Percentiles rank a stretch among this genome's conserved stretches.
Conservation (phyloP, 2,329 filamentous ascomycete species). For the Pseudogymnoascus sp. region DNA sequence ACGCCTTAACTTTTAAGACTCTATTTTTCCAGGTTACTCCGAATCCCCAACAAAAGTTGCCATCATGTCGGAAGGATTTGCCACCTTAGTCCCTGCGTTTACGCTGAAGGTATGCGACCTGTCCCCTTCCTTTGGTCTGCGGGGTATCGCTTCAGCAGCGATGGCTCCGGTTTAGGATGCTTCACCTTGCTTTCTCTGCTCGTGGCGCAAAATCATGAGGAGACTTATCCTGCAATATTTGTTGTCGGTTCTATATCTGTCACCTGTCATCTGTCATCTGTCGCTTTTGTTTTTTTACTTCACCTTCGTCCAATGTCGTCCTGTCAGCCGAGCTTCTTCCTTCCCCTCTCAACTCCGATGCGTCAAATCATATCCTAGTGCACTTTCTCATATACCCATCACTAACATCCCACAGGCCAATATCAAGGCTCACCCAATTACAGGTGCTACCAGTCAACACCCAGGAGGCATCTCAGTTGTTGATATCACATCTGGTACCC, state of each 20-base stretch:
- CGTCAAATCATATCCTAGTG: neutral
- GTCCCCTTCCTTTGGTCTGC: slow-evolving; percentile 21
- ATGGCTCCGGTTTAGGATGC: neutral
- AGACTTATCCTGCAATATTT: neutral
- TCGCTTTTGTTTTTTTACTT: neutral
- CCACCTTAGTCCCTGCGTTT: slow-evolving; percentile 2
- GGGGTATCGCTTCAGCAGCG: neutral
- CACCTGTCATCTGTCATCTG: neutral
- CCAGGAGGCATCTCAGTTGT: slow-evolving; percentile 14
- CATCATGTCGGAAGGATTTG: slow-evolving; percentile 7
- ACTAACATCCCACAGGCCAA: neutral
- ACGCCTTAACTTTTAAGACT: neutral
- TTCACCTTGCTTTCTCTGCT: neutral
- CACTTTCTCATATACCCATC: neutral
- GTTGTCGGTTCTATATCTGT: neutral
- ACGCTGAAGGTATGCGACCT: neutral
- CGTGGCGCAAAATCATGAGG: neutral
- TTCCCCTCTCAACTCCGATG: neutral
- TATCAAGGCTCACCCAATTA: neutral
- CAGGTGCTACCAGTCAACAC: neutral
- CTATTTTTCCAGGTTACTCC: neutral
- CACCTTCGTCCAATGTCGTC: neutral
- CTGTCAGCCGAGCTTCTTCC: neutral
- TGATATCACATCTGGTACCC: slow-evolving; percentile 22
- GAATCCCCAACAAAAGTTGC: neutral